Base-by-base conservation (phyloP, 179 eudicot species). In the Heliamphora pulchella region DNA sequence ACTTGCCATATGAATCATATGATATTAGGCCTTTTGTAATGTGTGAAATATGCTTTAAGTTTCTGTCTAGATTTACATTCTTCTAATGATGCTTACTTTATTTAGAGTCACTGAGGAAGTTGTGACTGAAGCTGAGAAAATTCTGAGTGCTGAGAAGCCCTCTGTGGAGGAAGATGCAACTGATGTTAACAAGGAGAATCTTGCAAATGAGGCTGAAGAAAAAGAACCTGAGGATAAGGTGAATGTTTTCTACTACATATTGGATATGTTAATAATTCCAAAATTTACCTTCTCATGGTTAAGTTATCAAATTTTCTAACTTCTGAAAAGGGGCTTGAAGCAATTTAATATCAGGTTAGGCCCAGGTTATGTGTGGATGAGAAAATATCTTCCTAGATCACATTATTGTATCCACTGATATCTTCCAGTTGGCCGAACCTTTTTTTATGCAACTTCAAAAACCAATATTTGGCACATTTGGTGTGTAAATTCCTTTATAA, bases 151-250 rank as follows among this genome's bases (percentile, higher is more conserved):
- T 66, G 93, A 94, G 85, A 92, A 92, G 86, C 92, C 85, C 4
- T 69, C 87, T 6, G 89, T 78, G 50, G 91, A 87, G 81, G 97
- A 89, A 43, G 89, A 92, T 77, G 88, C 79, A 78, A 80, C 76
- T 31, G 94, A 89, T 75, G 89, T 80, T 65, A 86, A 86, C 79
- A 92, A 94, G 85, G 97, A 94, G 83, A 80, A 58, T 64, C 69
- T 91, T 31, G 88, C 82, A 78, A 85, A 72, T 59, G 96, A 94
- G 79, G 41, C 87, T 69, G 91, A 87, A 84, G 97, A 87, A 77
- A 89, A 88, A 83, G 96, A 96, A 78, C 90, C 91, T 47, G 98
- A 96, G 83, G 91, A 86, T 14, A 88, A 89, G 96, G 96, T 91
- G 46, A 80, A 13, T 78, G 22, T 43, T 39, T 67, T 78, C 53